Conservation (phyloP, 176 grass and related monocot genomes). For the Microstegium vimineum region DNA sequence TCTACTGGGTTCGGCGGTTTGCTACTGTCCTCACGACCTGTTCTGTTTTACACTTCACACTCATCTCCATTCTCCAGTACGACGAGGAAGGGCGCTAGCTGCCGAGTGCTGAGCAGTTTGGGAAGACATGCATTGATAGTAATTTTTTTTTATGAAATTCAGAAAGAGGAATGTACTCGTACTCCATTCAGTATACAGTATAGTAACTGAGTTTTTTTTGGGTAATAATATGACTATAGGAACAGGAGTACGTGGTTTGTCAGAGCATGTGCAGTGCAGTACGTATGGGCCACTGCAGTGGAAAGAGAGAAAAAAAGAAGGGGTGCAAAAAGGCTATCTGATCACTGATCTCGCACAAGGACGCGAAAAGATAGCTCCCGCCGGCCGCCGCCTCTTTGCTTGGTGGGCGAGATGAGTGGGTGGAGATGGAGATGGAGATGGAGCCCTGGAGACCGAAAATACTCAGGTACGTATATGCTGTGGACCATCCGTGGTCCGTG, state of each 20-base stretch:
- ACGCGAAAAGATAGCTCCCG: neutral
- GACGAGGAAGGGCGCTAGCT: neutral
- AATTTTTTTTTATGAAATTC: neutral
- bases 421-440: neutral
- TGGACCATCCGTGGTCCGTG: conserved; percentile 11
- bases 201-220: no score
- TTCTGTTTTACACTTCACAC: neutral
- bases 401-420: neutral
- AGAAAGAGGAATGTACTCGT: neutral
- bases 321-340: conserved; percentile 1
- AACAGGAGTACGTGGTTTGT: neutral
- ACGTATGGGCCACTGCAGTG: neutral
- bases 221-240: neutral
- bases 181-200: neutral
- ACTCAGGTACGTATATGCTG: conserved; percentile 4
- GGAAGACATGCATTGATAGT: neutral
- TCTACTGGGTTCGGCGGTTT: neutral
- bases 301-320: neutral
- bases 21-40: neutral
- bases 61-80: neutral
- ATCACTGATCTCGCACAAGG: neutral
- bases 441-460: neutral
- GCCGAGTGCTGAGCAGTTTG: neutral
- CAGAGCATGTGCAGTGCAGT: conserved; percentile 20
- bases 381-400: neutral